Evolutionary conservation across 768 basidiomycete species (phyloP), one percentile per base, ranked within the genome.

Genomic region (Naematelia encephala): DNA sequence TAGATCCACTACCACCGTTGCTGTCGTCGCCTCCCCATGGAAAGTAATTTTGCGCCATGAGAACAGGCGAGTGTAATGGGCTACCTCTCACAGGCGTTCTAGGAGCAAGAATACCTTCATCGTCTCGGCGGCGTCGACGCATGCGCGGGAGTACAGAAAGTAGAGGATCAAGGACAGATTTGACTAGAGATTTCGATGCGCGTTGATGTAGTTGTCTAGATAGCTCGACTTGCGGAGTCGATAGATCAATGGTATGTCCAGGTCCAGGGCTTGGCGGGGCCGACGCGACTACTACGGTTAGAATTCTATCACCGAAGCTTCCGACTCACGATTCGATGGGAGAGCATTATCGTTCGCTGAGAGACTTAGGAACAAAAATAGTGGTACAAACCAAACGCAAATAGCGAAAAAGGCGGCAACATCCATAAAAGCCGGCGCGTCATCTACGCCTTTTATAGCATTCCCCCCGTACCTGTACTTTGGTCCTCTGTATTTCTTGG

Each of bases 331-430:
- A 45, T 73, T 65, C 0, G 71, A 74, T 4, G 96, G 96, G 14
- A 98, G 82, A 1, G 93, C 90, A 69, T 98, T 91, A 74, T 99
- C 96, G 64, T 97, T 98, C 14, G 96, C 94, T 62, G 90, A 93
- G 53, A 99, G 80, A 71, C 91, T 94, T 58, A 99, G 80, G 81
- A 99, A 99, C 28, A 99, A 79, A 78, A 94, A 99, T 27, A 99
- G 77, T 2, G 96, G 96, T 5, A 88, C 78, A 57, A 80, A 72
- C 79, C 80, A 80, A 1, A 82, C 79, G 68, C 80, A 81, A 42
- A 81, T 72, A 1, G 77, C 81, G 63, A 82, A 82, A 66, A 80
- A 82, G 11, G 81, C 80, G 13, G 81, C 80, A 2, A 82, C 79
- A 28, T 82, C 81, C 74, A 79, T 75, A 64, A 80, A 80, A 1